phyloP scores from a whole-genome alignment of 352 stramenopile species.

The Thalassiosira hispida region DNA sequence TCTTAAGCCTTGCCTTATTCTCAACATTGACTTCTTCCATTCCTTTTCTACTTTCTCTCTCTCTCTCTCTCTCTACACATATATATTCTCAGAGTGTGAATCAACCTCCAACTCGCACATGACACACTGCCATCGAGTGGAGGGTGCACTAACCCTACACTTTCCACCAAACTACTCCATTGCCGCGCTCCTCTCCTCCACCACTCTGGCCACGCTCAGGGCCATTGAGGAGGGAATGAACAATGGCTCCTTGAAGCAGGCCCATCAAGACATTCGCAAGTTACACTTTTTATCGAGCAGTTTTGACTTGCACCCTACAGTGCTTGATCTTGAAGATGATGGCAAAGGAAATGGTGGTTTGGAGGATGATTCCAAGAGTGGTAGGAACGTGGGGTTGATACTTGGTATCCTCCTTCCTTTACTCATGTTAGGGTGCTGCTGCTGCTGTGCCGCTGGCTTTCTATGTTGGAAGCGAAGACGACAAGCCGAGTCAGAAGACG shows the following conservation, averaged over 20 bases:
- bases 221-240: conserved; percentile 18
- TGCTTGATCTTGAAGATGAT: not conserved
- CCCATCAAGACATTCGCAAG: not conserved
- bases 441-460: not conserved
- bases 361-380: not conserved
- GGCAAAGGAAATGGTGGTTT: not conserved
- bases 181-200: not conserved
- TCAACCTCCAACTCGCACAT: conserved; percentile 4
- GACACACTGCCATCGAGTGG: conserved; percentile 24
- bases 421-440: not conserved
- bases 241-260: not conserved
- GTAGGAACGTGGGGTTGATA: not conserved
- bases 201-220: conserved; percentile 3
- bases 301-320: not conserved
- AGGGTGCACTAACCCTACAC: conserved; percentile 25
- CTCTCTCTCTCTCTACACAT: too few species aligned
- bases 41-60: too few species aligned
- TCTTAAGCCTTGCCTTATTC: not conserved
- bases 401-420: not conserved
- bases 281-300: not conserved
- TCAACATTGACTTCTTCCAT: too few species aligned
- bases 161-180: conserved; percentile 14
- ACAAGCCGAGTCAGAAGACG: not conserved
- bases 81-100: conserved; percentile 19
- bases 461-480: not conserved